A percentile compares a stretch with the other conserved stretches of the same genome.
Evolutionary conservation across 169 alveolate species (phyloP).

Genomic region (Toxoplasma gondii): DNA sequence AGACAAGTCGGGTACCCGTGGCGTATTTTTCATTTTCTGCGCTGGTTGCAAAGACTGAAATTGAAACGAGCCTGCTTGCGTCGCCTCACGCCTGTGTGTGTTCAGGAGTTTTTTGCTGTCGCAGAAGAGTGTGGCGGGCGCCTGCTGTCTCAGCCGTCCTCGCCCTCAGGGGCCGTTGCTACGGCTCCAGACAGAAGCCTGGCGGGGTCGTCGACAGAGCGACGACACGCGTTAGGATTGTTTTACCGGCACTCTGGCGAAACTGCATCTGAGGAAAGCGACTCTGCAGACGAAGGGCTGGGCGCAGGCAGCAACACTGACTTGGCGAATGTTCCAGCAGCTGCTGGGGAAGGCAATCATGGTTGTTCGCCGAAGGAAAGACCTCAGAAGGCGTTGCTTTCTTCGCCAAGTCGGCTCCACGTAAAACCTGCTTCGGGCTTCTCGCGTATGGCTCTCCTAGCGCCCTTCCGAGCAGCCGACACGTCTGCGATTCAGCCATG

Average conservation of each 20-base stretch:
- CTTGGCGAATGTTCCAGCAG: no score
- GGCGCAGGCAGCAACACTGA: no score
- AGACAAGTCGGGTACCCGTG: no score
- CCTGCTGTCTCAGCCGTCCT: neutral
- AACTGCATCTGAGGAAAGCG: neutral
- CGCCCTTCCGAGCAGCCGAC: neutral
- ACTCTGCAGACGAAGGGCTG: neutral
- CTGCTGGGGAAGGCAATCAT: neutral
- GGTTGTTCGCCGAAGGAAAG: neutral
- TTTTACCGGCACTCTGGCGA: neutral
- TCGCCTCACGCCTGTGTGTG: no score
- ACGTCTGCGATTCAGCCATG: neutral
- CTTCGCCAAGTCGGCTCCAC: neutral
- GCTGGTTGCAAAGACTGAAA: no score
- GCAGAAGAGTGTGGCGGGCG: conserved; percentile 19
- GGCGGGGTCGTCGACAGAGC: neutral
- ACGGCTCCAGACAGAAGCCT: neutral
- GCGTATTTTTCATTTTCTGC: no score
- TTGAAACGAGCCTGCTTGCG: no score
- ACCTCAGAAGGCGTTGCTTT: neutral
- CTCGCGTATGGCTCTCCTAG: neutral
- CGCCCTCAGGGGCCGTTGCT: neutral
- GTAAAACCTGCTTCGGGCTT: neutral
- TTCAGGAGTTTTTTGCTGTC: neutral
- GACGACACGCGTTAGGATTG: neutral